A percentile compares a stretch with the other conserved stretches of the same genome.
phyloP scores from a whole-genome alignment of 1,284 basidiomycete species.

The Pterula multifida region DNA sequence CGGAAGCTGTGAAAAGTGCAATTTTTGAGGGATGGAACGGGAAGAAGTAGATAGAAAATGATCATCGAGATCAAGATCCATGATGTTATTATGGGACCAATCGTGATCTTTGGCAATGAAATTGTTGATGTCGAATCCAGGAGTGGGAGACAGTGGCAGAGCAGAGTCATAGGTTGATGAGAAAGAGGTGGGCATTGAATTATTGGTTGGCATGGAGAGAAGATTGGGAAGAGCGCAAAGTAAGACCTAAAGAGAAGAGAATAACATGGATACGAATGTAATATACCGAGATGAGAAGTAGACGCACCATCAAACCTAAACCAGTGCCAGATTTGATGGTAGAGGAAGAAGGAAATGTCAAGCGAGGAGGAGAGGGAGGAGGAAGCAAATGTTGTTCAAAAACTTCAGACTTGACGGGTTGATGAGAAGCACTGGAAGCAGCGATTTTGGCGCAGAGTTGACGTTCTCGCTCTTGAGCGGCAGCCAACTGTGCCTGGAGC shows the following conservation, averaged over 20 bases:
- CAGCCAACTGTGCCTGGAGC: slow-evolving; percentile 51
- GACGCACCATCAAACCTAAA: slow-evolving; percentile 57
- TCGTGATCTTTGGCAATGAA: slow-evolving; percentile 41
- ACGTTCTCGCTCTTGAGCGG: slow-evolving; percentile 52
- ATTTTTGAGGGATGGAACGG: slow-evolving; percentile 26
- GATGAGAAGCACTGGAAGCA: slow-evolving; percentile 20
- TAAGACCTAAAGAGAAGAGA: slow-evolving; percentile 34
- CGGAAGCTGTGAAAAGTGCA: slow-evolving; percentile 35
- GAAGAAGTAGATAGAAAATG: slow-evolving; percentile 19
- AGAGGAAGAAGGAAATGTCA: slow-evolving; percentile 27
- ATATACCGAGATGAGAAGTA: neutral
- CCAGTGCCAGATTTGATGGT: slow-evolving; percentile 47
- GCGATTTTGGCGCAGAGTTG: slow-evolving; percentile 50
- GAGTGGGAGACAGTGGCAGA: slow-evolving; percentile 25
- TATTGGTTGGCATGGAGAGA: slow-evolving; percentile 48
- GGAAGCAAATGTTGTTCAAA: slow-evolving; percentile 24
- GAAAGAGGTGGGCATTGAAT: slow-evolving; percentile 38
- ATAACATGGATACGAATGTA: slow-evolving; percentile 9
- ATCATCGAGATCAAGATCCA: slow-evolving; percentile 41
- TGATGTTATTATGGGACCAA: slow-evolving; percentile 35
- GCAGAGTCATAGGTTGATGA: slow-evolving; percentile 32
- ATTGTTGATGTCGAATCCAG: slow-evolving; percentile 36
- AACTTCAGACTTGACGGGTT: slow-evolving; percentile 42
- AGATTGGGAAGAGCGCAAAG: slow-evolving; percentile 65
- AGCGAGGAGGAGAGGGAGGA: slow-evolving; percentile 26